Percentiles rank a stretch among this genome's conserved stretches.
Conservation (phyloP, 495 filamentous ascomycete genomes). For the Pyrenula massariospora region DNA sequence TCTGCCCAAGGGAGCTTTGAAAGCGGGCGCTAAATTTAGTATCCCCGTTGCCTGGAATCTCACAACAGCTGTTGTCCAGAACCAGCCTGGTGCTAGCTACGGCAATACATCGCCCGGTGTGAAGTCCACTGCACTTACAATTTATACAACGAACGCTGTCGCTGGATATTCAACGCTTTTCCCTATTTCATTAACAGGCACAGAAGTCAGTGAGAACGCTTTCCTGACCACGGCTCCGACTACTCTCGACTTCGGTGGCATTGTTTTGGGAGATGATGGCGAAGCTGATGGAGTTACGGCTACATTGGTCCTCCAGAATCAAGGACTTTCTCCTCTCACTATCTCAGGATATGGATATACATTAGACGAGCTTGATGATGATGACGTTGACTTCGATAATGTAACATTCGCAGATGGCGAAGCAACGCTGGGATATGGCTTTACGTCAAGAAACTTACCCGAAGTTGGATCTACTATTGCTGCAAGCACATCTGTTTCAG, state of each 20-base stretch:
- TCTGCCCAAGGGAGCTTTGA: slow-evolving; percentile 6
- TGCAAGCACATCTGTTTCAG: slow-evolving; percentile 13
- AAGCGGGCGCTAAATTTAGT: slow-evolving; percentile 5
- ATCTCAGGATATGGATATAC: slow-evolving; percentile 7
- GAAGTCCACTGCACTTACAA: slow-evolving; percentile 8
- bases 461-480: slow-evolving; percentile 11
- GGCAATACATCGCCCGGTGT: slow-evolving; percentile 10
- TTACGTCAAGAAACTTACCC: slow-evolving; percentile 19
- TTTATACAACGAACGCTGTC: slow-evolving; percentile 23
- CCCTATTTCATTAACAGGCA: slow-evolving; percentile 9
- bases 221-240: slow-evolving; percentile 3
- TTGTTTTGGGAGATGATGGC: slow-evolving; percentile 17
- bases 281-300: slow-evolving; percentile 11
- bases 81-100: slow-evolving; percentile 8
- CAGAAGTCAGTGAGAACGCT: slow-evolving; percentile 4
- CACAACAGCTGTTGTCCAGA: slow-evolving; percentile 2
- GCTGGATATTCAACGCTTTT: slow-evolving; percentile 11
- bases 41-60: slow-evolving; percentile 13
- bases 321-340: not conserved
- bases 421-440: slow-evolving; percentile 10
- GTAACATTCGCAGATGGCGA: slow-evolving; percentile 5
- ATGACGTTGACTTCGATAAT: slow-evolving; percentile 1
- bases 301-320: slow-evolving; percentile 1
- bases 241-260: slow-evolving; percentile 24
- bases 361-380: slow-evolving; percentile 2